Evolutionary conservation across 106 monocot genomes (phyloP).

Genomic region (Iris macrosiphon): DNA sequence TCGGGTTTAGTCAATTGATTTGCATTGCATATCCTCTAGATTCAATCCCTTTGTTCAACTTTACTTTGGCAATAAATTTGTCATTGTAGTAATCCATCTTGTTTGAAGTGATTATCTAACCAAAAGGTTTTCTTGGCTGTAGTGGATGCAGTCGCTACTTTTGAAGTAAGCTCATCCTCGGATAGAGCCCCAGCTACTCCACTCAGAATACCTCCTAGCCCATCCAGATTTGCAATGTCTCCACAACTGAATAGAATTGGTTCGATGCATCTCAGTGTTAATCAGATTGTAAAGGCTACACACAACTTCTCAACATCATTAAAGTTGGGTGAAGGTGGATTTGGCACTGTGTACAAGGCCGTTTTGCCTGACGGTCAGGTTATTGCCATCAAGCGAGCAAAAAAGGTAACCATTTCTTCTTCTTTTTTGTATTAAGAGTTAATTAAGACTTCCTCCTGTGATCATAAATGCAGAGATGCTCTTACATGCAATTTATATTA

Average conservation of each 20-base stretch:
- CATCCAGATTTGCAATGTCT: slow-evolving; percentile 71
- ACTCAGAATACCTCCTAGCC: slow-evolving; percentile 52
- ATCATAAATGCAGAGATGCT: too few species aligned
- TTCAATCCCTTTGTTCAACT: not conserved
- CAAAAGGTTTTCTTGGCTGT: slow-evolving; percentile 10
- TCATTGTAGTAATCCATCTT: not conserved
- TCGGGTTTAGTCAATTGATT: too few species aligned
- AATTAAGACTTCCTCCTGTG: too few species aligned
- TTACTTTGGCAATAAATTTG: not conserved
- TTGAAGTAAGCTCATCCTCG: slow-evolving; percentile 24
- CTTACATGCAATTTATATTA: too few species aligned
- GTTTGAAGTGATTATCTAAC: not conserved
- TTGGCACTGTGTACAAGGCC: slow-evolving; percentile 78
- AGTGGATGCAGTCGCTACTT: slow-evolving; percentile 38
- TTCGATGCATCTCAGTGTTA: slow-evolving; percentile 50
- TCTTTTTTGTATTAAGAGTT: too few species aligned
- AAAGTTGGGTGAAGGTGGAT: slow-evolving; percentile 69
- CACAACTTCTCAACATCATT: slow-evolving; percentile 60
- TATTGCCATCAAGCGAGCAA: slow-evolving; percentile 80
- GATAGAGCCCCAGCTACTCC: slow-evolving; percentile 33
- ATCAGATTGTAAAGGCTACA: slow-evolving; percentile 63
- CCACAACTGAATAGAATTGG: slow-evolving; percentile 34
- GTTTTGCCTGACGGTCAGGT: slow-evolving; percentile 50
- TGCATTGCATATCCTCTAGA: too few species aligned
- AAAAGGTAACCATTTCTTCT: slow-evolving; percentile 45